phyloP scores from a whole-genome alignment of 768 basidiomycete species.

The Phaeolepiota aurea region DNA sequence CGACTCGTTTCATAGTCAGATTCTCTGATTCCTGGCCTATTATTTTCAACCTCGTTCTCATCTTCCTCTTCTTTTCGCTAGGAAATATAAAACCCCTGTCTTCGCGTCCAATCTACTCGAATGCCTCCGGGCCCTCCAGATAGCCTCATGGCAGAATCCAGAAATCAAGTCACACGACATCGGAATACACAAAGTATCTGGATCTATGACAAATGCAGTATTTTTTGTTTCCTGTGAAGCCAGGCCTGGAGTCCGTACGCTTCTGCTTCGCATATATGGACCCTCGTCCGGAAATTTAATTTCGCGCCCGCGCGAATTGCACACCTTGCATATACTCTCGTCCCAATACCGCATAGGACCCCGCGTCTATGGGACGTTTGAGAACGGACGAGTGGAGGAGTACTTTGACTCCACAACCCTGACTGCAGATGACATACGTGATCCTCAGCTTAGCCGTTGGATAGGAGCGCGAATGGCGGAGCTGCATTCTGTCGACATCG shows the following conservation, averaged over 20 bases:
- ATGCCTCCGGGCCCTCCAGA: conserved; percentile 43
- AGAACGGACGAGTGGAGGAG: conserved; percentile 92
- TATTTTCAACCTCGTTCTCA: conserved; percentile 7
- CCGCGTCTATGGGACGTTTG: conserved; percentile 88
- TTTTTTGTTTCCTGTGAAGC: conserved; percentile 85
- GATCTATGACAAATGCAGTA: conserved; percentile 91
- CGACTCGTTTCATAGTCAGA: conserved; percentile 23
- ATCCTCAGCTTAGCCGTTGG: conserved; percentile 69
- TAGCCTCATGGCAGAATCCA: conserved; percentile 49
- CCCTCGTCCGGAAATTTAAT: conserved; percentile 81
- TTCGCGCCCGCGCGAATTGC: conserved; percentile 79
- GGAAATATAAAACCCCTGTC: conserved; percentile 52
- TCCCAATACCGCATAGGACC: conserved; percentile 86
- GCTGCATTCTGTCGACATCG: conserved; percentile 86
- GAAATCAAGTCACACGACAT: conserved; percentile 40
- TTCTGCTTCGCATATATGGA: conserved; percentile 91
- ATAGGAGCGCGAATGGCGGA: conserved; percentile 96
- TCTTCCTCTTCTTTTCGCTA: conserved; percentile 20
- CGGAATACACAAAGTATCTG: conserved; percentile 74
- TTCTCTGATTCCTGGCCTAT: conserved; percentile 18
- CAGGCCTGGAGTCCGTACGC: conserved; percentile 41
- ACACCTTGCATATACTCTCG: conserved; percentile 83
- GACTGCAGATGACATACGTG: conserved; percentile 68
- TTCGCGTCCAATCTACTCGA: conserved; percentile 52
- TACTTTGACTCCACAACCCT: conserved; percentile 87